These are phyloP conservation scores for Punica granatum DNA, from an alignment of 345 rosid species.

Conservation along the genomic window DNA sequence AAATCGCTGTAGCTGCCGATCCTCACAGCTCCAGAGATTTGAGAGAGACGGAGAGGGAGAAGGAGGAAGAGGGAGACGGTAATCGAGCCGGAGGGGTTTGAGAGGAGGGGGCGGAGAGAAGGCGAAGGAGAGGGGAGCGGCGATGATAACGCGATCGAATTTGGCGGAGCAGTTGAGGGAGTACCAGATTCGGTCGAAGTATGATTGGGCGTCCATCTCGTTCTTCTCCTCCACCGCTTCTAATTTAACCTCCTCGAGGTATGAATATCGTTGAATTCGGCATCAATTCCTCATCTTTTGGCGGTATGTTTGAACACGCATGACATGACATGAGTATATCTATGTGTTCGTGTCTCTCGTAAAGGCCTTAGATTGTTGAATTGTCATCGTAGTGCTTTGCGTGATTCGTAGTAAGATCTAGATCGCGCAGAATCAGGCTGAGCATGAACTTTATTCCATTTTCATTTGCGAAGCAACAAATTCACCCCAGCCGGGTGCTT, in stretches of 20 bases:
- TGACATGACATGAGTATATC: too few species aligned
- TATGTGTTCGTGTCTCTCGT: not conserved
- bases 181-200: constrained; percentile 92
- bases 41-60: constrained; percentile 1
- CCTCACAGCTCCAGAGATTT: constrained; percentile 1
- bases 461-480: not conserved
- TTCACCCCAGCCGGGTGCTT: not conserved
- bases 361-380: too few species aligned
- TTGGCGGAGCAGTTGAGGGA: constrained; percentile 88
- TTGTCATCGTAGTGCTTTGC: not conserved
- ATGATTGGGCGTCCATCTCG: constrained; percentile 97
- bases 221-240: constrained; percentile 89
- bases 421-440: not conserved
- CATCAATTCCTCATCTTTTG: not conserved
- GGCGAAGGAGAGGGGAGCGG: not conserved
- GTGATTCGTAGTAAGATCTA: not conserved
- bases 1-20: constrained; percentile 2
- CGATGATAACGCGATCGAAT: constrained; percentile 95
- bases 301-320: not conserved
- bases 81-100: not conserved
- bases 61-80: not conserved
- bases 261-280: constrained; percentile 12
- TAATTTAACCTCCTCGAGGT: constrained; percentile 73
- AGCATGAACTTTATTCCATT: not conserved
- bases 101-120: constrained; percentile 2